These are phyloP conservation scores for Berkeleyomyces rouxiae DNA, from an alignment of 2,329 filamentous ascomycete genomes.

Conservation along the genomic window DNA sequence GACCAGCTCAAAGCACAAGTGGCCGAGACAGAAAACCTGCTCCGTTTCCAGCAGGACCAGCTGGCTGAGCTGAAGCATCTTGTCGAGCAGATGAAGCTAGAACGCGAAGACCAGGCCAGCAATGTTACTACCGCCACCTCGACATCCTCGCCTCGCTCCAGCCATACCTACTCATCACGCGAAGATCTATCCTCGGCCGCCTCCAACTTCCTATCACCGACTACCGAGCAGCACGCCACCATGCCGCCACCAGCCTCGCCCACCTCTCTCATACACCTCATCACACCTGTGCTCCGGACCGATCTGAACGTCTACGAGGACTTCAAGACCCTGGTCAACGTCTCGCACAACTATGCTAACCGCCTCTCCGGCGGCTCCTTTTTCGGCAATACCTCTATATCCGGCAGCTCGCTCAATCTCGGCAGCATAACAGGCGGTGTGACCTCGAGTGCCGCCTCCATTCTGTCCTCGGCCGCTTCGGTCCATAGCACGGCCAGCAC, in stretches of 20 bases:
- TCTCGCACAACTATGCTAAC: constrained; percentile 41
- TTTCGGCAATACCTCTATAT: constrained; percentile 25
- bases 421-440: constrained; percentile 10
- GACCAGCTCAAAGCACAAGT: constrained; percentile 76
- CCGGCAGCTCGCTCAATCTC: constrained; percentile 34
- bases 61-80: constrained; percentile 78
- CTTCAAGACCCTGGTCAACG: constrained; percentile 59
- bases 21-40: constrained; percentile 66
- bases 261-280: constrained; percentile 62
- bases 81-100: constrained; percentile 69
- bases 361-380: constrained; percentile 26
- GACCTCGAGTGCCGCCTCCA: constrained; percentile 21
- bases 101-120: constrained; percentile 54
- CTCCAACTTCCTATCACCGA: constrained; percentile 9
- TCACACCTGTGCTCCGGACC: constrained; percentile 67
- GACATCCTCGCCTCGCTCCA: constrained; percentile 48
- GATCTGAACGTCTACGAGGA: constrained; percentile 73
- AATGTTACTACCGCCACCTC: constrained; percentile 50
- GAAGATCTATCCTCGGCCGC: constrained; percentile 24
- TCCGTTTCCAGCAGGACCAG: constrained; percentile 86
- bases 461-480: constrained; percentile 32
- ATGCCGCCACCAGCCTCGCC: constrained; percentile 35
- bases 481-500: constrained; percentile 28
- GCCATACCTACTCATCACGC: constrained; percentile 46
- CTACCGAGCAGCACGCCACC: constrained; percentile 12